These are phyloP conservation scores for Vinca major DNA, from an alignment of 305 asterid genomes.

Conservation along the genomic window DNA sequence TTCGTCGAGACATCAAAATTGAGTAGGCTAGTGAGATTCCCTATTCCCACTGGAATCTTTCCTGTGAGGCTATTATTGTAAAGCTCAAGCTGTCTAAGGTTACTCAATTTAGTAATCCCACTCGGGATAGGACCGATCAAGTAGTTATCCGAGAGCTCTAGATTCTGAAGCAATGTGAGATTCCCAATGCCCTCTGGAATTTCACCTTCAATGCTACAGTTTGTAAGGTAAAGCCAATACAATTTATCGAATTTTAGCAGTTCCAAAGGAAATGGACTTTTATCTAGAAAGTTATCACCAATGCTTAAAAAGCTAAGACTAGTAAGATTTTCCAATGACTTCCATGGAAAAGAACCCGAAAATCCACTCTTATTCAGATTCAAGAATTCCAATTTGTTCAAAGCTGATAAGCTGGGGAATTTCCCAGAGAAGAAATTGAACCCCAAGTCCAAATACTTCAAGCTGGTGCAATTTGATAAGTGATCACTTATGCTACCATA, in stretches of 20 bases:
- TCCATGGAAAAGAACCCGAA: slow-evolving; percentile 36
- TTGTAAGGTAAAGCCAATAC: slow-evolving; percentile 32
- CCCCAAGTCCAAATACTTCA: slow-evolving; percentile 33
- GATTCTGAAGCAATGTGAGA: slow-evolving; percentile 29
- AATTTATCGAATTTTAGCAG: slow-evolving; percentile 28
- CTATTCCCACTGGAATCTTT: slow-evolving; percentile 54
- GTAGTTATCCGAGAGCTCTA: slow-evolving; percentile 28
- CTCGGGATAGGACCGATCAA: slow-evolving; percentile 30
- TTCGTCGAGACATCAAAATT: slow-evolving; percentile 65
- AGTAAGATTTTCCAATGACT: slow-evolving; percentile 28
- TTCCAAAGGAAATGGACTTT: slow-evolving; percentile 31
- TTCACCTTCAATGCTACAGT: slow-evolving; percentile 29
- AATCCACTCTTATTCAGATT: slow-evolving; percentile 24
- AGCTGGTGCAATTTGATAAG: slow-evolving; percentile 25
- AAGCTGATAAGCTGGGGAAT: slow-evolving; percentile 28
- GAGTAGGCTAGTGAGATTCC: slow-evolving; percentile 38
- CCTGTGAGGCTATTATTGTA: slow-evolving; percentile 54
- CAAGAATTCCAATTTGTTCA: slow-evolving; percentile 24
- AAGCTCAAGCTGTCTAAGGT: slow-evolving; percentile 40
- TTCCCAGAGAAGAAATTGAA: slow-evolving; percentile 26
- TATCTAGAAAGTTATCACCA: slow-evolving; percentile 29
- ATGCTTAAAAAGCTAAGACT: slow-evolving; percentile 27
- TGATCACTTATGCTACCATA: slow-evolving; percentile 24
- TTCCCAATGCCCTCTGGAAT: slow-evolving; percentile 39
- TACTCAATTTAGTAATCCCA: slow-evolving; percentile 33